phyloP scores from a whole-genome alignment of 495 filamentous ascomycete species.

The Xylaria castorea region DNA sequence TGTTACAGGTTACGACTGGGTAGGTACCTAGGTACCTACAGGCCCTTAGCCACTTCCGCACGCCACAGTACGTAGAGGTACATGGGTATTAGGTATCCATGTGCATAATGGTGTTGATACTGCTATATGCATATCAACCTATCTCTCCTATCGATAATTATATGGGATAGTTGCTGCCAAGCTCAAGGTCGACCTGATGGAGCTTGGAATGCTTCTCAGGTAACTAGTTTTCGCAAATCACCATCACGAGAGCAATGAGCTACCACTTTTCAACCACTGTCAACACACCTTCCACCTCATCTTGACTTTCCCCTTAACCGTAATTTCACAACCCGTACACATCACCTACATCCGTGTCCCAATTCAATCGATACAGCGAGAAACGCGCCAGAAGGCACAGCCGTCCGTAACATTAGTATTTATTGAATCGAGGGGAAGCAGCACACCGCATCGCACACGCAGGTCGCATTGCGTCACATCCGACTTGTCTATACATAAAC shows the following conservation, averaged over 20 bases:
- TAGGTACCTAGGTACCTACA: too few species aligned
- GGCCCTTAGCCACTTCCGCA: too few species aligned
- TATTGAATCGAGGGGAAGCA: not conserved
- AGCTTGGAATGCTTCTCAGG: not conserved
- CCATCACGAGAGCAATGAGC: not conserved
- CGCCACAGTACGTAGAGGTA: too few species aligned
- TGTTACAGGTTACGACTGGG: too few species aligned
- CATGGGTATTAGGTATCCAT: too few species aligned
- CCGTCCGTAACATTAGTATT: not conserved
- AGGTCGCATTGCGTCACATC: constrained; percentile 17
- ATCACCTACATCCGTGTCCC: not conserved
- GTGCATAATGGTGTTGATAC: too few species aligned
- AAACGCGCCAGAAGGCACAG: not conserved
- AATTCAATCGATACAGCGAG: not conserved
- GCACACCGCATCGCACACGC: not conserved
- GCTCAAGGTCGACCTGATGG: not conserved
- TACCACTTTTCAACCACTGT: not conserved
- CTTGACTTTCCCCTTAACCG: not conserved
- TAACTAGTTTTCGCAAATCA: constrained; percentile 9
- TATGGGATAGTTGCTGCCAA: not conserved
- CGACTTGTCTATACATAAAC: not conserved
- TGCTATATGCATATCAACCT: too few species aligned
- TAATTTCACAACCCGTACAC: not conserved
- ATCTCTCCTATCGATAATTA: not conserved
- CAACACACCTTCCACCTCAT: constrained; percentile 1